Evolutionary conservation across 805 yeast genomes (phyloP), one percentile per base, ranked within the genome.

Genomic region (Spathaspora sp.): DNA sequence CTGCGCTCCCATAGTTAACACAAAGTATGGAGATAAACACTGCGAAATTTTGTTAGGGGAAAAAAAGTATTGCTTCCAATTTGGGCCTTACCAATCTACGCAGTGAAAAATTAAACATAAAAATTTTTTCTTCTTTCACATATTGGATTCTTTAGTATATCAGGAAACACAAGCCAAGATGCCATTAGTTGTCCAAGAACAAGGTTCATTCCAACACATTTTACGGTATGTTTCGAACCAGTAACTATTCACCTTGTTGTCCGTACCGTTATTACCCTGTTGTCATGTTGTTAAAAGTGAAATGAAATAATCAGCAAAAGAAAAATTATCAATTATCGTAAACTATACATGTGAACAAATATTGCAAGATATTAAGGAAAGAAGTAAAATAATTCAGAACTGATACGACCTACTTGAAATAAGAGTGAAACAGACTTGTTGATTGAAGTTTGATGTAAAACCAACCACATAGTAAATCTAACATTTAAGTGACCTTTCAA

Each of bases 171-270:
- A 40, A 28, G 35, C 42, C 53, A 82, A 79, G 68, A 89, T 89
- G 97, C 88, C 97, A 77, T 86, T 90, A 85, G 97, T 91, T 81
- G 94, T 94, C 79, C 94, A 89, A 83, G 99, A 94, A 84, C 87
- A 89, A 83, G 97, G 96, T 79, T 89, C 94, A 79, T 94, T 96
- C 96, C 99, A 96, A 85, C 99, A 94, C 96, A 94, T 94, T 84
- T 89, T 94, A 84, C 99, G 97, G 94, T 88, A 87, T 79, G 94
- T 87, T 59, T 26, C 49, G 32, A 31, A 35, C 17, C 40, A 35
- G 14, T 35, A 35, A 35, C 18, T 35, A n/a, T 7, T 7, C 47
- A 40, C 7, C 49, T 9, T 29, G 45, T 23, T 42, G 32, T 28
- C 16, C n/a, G 17, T 28, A 42, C 45, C 45, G 32, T 23, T 17